Conservation (phyloP, 1,284 basidiomycete genomes). For the Ganoderma lucidum region DNA sequence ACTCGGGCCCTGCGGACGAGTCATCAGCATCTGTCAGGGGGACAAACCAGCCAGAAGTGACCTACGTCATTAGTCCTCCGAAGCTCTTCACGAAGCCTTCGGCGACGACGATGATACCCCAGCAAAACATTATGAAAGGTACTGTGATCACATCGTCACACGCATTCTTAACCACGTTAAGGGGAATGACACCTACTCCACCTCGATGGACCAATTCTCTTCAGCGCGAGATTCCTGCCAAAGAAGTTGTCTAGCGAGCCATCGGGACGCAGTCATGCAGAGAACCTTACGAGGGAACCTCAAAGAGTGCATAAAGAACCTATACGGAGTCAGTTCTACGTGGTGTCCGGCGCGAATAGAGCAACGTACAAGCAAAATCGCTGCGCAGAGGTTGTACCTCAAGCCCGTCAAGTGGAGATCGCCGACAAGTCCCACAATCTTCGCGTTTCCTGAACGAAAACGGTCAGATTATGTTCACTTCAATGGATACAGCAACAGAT, state of each 20-base stretch:
- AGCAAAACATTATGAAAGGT: conserved; percentile 28
- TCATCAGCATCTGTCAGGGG: too few species aligned
- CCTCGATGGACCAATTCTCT: conserved; percentile 22
- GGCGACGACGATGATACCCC: conserved; percentile 26
- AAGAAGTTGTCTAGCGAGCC: not conserved
- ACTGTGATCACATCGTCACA: conserved; percentile 12
- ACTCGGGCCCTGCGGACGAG: conserved; percentile 10
- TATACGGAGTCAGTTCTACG: not conserved
- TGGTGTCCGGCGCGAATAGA: too few species aligned
- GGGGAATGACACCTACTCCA: conserved; percentile 22
- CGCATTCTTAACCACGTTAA: too few species aligned
- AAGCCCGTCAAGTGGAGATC: conserved; percentile 29
- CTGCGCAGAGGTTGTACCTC: conserved; percentile 30
- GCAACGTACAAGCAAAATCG: conserved; percentile 26
- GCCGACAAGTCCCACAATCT: conserved; percentile 27
- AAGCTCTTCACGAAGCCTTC: conserved; percentile 32
- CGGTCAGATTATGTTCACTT: conserved; percentile 37
- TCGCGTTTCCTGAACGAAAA: conserved; percentile 27
- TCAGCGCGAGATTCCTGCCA: conserved; percentile 27
- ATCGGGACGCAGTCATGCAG: not conserved
- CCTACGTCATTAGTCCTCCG: conserved; percentile 23
- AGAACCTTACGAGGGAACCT: conserved; percentile 28
- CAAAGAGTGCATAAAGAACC: conserved; percentile 29
- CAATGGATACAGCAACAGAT: conserved; percentile 40
- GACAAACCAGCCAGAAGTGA: not conserved